Base-by-base conservation (phyloP, 2,329 filamentous ascomycete genomes). In the Nigrospora sphaerica region DNA sequence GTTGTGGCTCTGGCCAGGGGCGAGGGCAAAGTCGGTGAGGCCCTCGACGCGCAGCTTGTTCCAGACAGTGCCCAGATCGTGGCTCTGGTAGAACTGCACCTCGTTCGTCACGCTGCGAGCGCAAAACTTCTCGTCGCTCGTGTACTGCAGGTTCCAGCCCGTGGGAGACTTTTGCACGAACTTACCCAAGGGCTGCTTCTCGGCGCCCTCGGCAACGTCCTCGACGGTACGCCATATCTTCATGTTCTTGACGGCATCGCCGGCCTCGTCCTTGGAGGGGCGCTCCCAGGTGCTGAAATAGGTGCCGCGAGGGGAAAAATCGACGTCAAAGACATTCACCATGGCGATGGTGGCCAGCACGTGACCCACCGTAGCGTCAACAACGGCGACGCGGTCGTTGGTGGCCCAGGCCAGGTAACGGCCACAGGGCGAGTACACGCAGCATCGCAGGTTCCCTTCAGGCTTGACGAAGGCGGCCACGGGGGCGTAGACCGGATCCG, bases 281-380 rank as follows among this genome's bases (percentile, higher is more conserved):
- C 93, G 84, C 73, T 98, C 92, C 90, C 91, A 97, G 45, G 93
- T 97, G 64, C 95, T 95, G 63, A 97, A 75, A 68, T 88, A 98
- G 48, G 88, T 93, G 51, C 93, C 93, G 46, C 83, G 77, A 6
- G 92, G 93, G 23, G 93, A 98, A 71, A 98, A 98, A 54, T 85
- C 88, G 50, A 98, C 74, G 67, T 98, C 93, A 72, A 88, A 95
- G 54, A 97, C 90, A 62, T 95, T 92, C 49, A 85, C 72, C 38
- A 90, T 81, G 49, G 85, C 78, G 42, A 98, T 78, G 33, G 78
- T 83, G 52, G 89, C 82, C 61, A 95, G 73, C 55, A 86, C 71
- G 57, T 84, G 73, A 59, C 91, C 92, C 54, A 74, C 77, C 39
- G 85, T 86, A 53, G 92, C 80, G 66, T 97, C 88, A 59, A 95